phyloP scores from a whole-genome alignment of 306 rosid genomes.

The Bauhinia variegata region DNA sequence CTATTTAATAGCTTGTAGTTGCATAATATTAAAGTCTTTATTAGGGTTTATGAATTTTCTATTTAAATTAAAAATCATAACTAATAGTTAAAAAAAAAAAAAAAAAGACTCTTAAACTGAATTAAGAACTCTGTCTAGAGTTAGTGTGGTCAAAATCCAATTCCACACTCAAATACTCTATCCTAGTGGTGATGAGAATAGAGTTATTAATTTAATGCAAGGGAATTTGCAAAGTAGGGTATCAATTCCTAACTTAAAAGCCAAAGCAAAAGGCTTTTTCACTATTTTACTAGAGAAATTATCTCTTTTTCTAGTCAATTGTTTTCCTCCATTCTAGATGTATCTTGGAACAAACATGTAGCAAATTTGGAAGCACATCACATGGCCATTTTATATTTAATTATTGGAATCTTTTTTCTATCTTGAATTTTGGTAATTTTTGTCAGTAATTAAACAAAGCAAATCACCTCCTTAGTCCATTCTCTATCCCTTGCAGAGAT shows the following conservation, averaged over 20 bases:
- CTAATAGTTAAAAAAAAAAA: too few relatives aligned
- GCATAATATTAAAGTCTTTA: too few relatives aligned
- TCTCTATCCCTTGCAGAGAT: background rate
- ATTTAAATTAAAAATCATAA: too few relatives aligned
- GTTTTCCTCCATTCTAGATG: background rate
- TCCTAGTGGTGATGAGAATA: too few relatives aligned
- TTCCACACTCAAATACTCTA: background rate
- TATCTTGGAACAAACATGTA: too few relatives aligned
- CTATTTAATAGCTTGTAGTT: background rate
- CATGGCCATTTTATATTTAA: too few relatives aligned
- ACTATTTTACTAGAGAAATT: background rate
- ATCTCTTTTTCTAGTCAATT: background rate
- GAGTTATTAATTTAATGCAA: too few relatives aligned
- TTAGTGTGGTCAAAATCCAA: background rate
- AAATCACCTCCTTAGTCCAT: background rate
- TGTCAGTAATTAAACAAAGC: background rate
- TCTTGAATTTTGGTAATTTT: background rate
- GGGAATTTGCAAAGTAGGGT: background rate
- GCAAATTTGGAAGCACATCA: too few relatives aligned
- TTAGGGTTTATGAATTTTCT: too few relatives aligned
- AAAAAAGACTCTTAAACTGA: too few relatives aligned
- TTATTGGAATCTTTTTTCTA: too few relatives aligned
- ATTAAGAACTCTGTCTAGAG: too few relatives aligned
- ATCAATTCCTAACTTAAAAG: background rate
- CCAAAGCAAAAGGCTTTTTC: conserved; percentile 10